phyloP scores from a whole-genome alignment of 2,329 filamentous ascomycete genomes.

The Emericellopsis atlantica region DNA sequence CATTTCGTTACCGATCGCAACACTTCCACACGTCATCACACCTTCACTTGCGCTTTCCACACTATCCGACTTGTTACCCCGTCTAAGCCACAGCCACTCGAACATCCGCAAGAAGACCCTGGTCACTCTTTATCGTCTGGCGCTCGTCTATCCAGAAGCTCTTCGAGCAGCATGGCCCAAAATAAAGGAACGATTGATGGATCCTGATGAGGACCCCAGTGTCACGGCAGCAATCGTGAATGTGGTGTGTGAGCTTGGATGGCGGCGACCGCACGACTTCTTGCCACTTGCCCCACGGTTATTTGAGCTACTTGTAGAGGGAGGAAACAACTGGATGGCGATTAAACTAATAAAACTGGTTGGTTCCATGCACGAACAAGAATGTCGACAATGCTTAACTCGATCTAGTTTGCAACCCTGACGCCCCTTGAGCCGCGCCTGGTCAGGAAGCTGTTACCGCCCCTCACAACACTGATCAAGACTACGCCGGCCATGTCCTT shows the following conservation, averaged over 20 bases:
- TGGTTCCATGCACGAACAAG: background rate
- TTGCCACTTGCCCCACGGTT: conserved; percentile 80
- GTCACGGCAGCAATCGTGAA: conserved; percentile 95
- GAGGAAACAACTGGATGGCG: conserved; percentile 98
- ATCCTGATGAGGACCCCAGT: conserved; percentile 78
- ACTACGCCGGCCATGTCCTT: conserved; percentile 97
- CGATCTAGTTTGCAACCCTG: conserved; percentile 70
- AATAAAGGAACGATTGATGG: conserved; percentile 87
- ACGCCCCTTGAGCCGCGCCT: conserved; percentile 86
- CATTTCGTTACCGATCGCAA: conserved; percentile 75
- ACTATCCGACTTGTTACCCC: conserved; percentile 73
- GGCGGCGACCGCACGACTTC: conserved; percentile 88
- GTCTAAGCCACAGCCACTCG: conserved; percentile 75
- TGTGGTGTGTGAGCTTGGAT: conserved; percentile 90
- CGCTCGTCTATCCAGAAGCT: conserved; percentile 92
- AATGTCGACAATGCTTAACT: conserved; percentile 4
- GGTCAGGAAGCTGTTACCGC: conserved; percentile 81
- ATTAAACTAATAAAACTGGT: conserved; percentile 98
- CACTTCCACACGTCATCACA: conserved; percentile 90
- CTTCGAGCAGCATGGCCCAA: conserved; percentile 90
- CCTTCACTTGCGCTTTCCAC: conserved; percentile 84
- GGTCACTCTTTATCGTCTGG: conserved; percentile 84
- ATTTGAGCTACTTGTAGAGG: conserved; percentile 84
- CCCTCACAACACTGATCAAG: conserved; percentile 82
- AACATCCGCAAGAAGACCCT: conserved; percentile 91